Evolutionary conservation across 306 rosid species (phyloP).

Genomic region (Quercus glauca): DNA sequence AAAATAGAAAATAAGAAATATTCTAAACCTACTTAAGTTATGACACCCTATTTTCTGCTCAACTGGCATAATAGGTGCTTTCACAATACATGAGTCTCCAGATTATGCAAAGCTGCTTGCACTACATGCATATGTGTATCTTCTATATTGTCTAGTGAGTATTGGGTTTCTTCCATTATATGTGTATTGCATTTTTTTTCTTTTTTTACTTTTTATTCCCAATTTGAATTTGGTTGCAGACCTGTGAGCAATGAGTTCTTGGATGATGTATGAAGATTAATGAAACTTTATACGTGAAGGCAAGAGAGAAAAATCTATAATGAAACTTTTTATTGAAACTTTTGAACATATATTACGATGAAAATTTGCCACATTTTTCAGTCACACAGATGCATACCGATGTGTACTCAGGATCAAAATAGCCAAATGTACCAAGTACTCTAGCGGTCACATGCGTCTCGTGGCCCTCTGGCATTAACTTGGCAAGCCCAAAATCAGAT

Average conservation of each 20-base stretch:
- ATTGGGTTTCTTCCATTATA: background rate
- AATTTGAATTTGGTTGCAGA: background rate
- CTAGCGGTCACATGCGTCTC: constrained; percentile 76
- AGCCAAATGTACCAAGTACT: constrained; percentile 94
- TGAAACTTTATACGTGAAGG: background rate
- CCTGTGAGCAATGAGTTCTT: background rate
- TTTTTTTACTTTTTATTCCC: background rate
- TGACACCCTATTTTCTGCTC: background rate
- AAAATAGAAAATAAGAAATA: background rate
- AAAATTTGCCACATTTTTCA: background rate
- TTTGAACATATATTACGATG: background rate
- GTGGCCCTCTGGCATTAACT: constrained; percentile 92
- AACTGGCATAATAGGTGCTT: background rate
- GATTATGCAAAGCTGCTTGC: background rate
- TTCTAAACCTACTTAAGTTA: background rate
- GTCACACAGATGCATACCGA: constrained; percentile 49
- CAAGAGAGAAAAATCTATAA: background rate
- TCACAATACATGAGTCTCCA: background rate
- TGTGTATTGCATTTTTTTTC: background rate
- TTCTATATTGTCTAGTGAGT: background rate
- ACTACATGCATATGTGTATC: background rate
- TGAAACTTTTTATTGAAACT: background rate
- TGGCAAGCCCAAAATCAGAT: constrained; percentile 96
- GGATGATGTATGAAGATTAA: background rate
- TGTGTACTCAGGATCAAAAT: constrained; percentile 94